Evolutionary conservation across 1,139 yeast species (phyloP).

Genomic region (Kodamaea fungicola): DNA sequence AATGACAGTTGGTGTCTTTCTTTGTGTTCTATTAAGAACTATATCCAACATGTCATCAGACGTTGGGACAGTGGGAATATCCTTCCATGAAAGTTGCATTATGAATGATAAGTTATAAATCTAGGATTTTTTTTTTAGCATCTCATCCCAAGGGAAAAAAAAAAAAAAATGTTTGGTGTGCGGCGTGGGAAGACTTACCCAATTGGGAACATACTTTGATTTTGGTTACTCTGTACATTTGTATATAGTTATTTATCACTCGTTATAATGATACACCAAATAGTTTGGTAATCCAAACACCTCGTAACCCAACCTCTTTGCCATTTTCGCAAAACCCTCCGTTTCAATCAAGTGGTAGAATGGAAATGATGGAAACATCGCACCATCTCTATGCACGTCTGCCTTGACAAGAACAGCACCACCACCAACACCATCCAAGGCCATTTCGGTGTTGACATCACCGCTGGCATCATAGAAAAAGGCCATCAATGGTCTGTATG

Average conservation of each 20-base stretch:
- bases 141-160: conserved; percentile 6
- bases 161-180: not conserved
- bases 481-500: conserved; percentile 96
- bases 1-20: conserved; percentile 97
- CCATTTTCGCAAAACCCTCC: conserved; percentile 98
- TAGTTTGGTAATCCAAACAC: conserved; percentile 93
- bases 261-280: conserved; percentile 81
- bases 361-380: conserved; percentile 98
- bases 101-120: conserved; percentile 10
- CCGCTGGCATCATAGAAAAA: conserved; percentile 69
- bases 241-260: conserved; percentile 25
- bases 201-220: conserved; percentile 1
- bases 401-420: conserved; percentile 95
- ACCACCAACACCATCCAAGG: conserved; percentile 95
- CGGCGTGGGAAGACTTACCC: conserved; percentile 7
- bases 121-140: conserved; percentile 5
- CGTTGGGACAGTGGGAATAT: conserved; percentile 91
- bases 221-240: not conserved
- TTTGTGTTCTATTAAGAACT: conserved; percentile 93
- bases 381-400: conserved; percentile 97
- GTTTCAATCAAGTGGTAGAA: conserved; percentile 95
- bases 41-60: conserved; percentile 93
- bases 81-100: conserved; percentile 98
- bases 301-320: conserved; percentile 86
- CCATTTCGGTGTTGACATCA: conserved; percentile 61